A percentile compares a stretch with the other conserved stretches of the same genome.
Conservation (phyloP, 2,329 filamentous ascomycete genomes). For the Hypomyces rosellus region DNA sequence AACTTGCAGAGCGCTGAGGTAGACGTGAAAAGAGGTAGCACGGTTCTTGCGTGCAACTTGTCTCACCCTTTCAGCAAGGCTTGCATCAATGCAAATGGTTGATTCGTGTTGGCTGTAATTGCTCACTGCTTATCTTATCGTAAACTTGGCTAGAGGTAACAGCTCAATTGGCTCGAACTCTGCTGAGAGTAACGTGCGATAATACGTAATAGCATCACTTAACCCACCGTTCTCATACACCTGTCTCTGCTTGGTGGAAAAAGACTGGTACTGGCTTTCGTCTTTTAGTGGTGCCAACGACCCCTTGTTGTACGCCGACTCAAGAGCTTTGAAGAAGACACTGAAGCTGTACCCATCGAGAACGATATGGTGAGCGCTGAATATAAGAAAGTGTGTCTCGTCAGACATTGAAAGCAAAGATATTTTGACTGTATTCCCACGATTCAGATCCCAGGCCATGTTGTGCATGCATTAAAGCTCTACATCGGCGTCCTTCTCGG, state of each 20-base stretch:
- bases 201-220: neutral
- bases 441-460: no score
- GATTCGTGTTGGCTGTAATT: neutral
- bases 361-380: constrained; percentile 44
- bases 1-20: neutral
- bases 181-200: neutral
- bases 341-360: constrained; percentile 43
- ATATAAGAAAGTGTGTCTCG: constrained; percentile 37
- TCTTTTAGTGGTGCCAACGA: constrained; percentile 16
- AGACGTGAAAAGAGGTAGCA: constrained; percentile 17
- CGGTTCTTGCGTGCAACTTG: neutral
- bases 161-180: constrained; percentile 15
- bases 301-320: constrained; percentile 29
- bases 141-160: constrained; percentile 2
- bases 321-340: constrained; percentile 35
- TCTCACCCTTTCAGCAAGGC: neutral
- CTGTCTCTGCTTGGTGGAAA: neutral
- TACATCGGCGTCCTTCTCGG: no score
- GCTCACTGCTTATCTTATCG: neutral
- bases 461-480: no score
- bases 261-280: constrained; percentile 1
- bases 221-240: neutral
- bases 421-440: no score
- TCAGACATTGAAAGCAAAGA: no score
- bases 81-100: neutral